Conservation (phyloP, 306 rosid species). For the Begonia loranthoides region DNA sequence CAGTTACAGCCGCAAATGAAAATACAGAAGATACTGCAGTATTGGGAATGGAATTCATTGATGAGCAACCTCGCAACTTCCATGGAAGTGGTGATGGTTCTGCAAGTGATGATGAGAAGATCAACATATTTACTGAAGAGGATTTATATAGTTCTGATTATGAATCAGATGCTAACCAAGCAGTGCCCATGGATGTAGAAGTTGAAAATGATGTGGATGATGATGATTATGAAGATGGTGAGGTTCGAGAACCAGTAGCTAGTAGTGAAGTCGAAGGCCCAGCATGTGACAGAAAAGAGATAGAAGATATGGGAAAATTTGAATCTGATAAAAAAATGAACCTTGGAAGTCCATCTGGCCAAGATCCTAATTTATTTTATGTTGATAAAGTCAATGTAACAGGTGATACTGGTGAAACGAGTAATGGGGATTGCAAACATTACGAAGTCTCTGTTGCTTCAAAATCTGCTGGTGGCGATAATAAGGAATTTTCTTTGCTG, state of each 20-base stretch:
- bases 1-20: slow-evolving; percentile 15
- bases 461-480: slow-evolving; percentile 4
- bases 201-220: slow-evolving; percentile 26
- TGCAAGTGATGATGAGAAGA: slow-evolving; percentile 70
- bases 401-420: slow-evolving; percentile 21
- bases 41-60: slow-evolving; percentile 27
- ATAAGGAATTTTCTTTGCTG: slow-evolving; percentile 14
- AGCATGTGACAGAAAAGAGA: slow-evolving; percentile 42
- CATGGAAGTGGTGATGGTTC: slow-evolving; percentile 37
- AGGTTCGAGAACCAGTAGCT: slow-evolving; percentile 50
- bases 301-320: slow-evolving; percentile 19
- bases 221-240: slow-evolving; percentile 83
- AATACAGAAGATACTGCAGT: slow-evolving; percentile 13
- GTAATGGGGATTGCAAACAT: slow-evolving; percentile 13
- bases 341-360: slow-evolving; percentile 18
- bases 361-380: slow-evolving; percentile 18
- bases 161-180: slow-evolving; percentile 71
- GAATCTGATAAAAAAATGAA: slow-evolving; percentile 23
- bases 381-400: slow-evolving; percentile 16
- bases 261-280: slow-evolving; percentile 23
- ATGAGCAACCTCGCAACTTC: slow-evolving; percentile 20
- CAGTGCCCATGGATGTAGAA: slow-evolving; percentile 36
- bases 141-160: slow-evolving; percentile 49
- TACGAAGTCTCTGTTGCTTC: slow-evolving; percentile 11
- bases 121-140: slow-evolving; percentile 52